Percentiles rank a stretch among this genome's conserved stretches.
phyloP scores from a whole-genome alignment of 176 grass and related monocot genomes.

The Saccharum spontaneum region DNA sequence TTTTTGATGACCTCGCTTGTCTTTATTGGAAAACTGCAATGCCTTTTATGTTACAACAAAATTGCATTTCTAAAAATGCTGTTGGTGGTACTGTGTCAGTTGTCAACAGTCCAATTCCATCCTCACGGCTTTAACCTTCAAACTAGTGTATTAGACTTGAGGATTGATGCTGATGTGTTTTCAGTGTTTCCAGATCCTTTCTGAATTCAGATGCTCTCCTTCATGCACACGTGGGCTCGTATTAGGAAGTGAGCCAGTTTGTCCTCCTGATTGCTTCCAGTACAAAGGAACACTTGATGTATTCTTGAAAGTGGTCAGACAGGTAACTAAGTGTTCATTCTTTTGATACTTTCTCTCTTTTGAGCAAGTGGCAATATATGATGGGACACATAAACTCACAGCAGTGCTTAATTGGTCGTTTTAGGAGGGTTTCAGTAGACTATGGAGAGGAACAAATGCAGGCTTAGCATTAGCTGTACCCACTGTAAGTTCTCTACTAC shows the following conservation, averaged over 20 bases:
- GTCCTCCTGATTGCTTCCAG: constrained; percentile 84
- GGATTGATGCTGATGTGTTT: constrained; percentile 21
- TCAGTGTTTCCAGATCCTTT: constrained; percentile 58
- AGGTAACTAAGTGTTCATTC: constrained; percentile 38
- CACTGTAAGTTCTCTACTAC: constrained; percentile 41
- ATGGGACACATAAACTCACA: not conserved
- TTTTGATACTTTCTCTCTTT: not conserved
- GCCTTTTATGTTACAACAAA: not conserved
- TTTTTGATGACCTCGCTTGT: not conserved
- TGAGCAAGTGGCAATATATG: not conserved
- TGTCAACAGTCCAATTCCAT: not conserved
- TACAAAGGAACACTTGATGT: constrained; percentile 95
- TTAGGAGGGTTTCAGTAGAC: constrained; percentile 85
- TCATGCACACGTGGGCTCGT: constrained; percentile 69
- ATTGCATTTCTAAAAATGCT: not conserved
- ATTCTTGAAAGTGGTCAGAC: constrained; percentile 90
- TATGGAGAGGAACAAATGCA: constrained; percentile 98
- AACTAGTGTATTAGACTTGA: constrained; percentile 3
- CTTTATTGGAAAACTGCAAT: not conserved
- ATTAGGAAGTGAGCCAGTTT: constrained; percentile 75
- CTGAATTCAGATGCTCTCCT: constrained; percentile 84
- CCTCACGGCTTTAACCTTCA: not conserved
- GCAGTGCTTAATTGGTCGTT: constrained; percentile 22
- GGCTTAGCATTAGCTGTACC: constrained; percentile 94
- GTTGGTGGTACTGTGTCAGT: not conserved